phyloP scores from a whole-genome alignment of 805 yeast species.

The Candida andamanensis region DNA sequence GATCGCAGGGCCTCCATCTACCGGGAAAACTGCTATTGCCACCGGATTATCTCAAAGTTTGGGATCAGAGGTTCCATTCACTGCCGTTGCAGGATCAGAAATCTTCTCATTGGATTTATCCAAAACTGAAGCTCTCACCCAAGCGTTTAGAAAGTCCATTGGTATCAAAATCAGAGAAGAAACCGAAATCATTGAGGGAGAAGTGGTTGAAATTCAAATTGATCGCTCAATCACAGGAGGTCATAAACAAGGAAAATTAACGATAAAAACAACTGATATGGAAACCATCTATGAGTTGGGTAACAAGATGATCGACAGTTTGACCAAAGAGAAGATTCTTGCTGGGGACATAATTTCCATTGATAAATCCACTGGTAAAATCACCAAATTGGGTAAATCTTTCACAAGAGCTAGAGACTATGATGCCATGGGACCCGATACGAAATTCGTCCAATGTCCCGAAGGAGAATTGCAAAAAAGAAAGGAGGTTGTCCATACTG shows the following conservation, averaged over 20 bases:
- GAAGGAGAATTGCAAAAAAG: conserved; percentile 97
- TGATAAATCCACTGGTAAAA: conserved; percentile 92
- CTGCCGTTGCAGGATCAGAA: conserved; percentile 93
- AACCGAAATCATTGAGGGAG: conserved; percentile 97
- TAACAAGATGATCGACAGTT: conserved; percentile 87
- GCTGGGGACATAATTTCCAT: conserved; percentile 97
- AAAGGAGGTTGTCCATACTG: conserved; percentile 94
- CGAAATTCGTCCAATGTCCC: conserved; percentile 96
- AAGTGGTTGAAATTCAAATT: conserved; percentile 93
- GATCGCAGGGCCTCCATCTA: conserved; percentile 97
- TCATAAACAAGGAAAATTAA: conserved; percentile 95
- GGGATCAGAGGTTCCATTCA: conserved; percentile 84
- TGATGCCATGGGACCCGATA: conserved; percentile 98
- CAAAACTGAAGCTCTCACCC: conserved; percentile 94
- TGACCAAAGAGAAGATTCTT: conserved; percentile 89
- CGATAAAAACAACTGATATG: conserved; percentile 97
- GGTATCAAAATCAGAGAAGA: conserved; percentile 96
- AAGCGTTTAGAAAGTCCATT: conserved; percentile 92
- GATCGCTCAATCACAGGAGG: conserved; percentile 95
- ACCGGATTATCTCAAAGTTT: conserved; percentile 81
- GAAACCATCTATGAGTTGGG: conserved; percentile 97
- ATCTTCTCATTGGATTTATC: conserved; percentile 86
- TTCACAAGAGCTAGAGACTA: conserved; percentile 95
- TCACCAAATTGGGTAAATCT: conserved; percentile 91
- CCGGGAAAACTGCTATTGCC: conserved; percentile 98